Conservation (phyloP, 2,329 filamentous ascomycete species). For the Fusarium chuoi region DNA sequence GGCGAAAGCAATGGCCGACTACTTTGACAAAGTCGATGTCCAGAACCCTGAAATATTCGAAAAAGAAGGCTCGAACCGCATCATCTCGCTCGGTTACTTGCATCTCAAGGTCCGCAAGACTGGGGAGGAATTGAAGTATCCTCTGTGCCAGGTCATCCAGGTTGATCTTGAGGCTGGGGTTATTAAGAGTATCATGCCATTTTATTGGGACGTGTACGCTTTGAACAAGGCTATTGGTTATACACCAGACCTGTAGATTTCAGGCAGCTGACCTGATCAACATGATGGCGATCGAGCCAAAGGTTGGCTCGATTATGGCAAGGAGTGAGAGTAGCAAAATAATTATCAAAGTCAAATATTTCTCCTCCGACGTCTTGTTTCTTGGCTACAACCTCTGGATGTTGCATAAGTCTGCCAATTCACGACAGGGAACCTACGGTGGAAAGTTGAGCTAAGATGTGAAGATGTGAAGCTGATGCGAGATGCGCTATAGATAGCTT, state of each 20-base stretch:
- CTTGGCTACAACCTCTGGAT: no score
- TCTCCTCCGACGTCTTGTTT: not conserved
- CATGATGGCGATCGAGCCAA: not conserved
- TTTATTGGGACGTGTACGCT: slow-evolving; percentile 50
- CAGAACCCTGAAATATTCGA: slow-evolving; percentile 48
- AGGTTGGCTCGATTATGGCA: not conserved
- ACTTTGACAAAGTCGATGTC: slow-evolving; percentile 45
- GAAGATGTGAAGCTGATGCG: not conserved
- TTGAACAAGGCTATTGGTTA: slow-evolving; percentile 38
- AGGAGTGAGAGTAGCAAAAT: not conserved
- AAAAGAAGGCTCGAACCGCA: slow-evolving; percentile 38
- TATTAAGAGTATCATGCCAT: slow-evolving; percentile 46
- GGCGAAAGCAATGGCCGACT: slow-evolving; percentile 44
- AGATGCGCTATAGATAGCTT: no score
- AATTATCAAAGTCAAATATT: not conserved
- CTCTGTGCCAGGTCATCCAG: slow-evolving; percentile 46
- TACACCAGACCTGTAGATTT: not conserved
- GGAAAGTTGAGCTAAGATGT: not conserved
- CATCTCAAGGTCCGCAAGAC: slow-evolving; percentile 46
- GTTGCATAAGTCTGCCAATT: not conserved
- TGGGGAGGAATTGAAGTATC: slow-evolving; percentile 44
- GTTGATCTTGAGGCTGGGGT: slow-evolving; percentile 48
- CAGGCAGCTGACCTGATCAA: not conserved
- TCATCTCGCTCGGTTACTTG: slow-evolving; percentile 44
- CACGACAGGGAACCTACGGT: not conserved